Percentiles rank a stretch among this genome's conserved stretches.
These are phyloP conservation scores for Leavenworthia alabamica DNA, from an alignment of 345 rosid species.

Conservation along the genomic window DNA sequence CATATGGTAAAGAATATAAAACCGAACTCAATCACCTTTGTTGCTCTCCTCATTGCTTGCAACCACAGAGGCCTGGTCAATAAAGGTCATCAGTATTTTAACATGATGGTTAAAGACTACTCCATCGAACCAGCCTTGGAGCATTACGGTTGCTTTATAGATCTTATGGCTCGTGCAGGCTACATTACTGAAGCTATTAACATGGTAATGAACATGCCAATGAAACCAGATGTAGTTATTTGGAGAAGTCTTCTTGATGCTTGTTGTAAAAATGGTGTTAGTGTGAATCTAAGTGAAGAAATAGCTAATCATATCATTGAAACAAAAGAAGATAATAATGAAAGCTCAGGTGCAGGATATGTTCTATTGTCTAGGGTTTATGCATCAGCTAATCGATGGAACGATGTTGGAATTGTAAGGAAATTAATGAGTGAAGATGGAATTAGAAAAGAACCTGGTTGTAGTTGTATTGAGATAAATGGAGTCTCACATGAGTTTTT, in stretches of 20 bases:
- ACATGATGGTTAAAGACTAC: slow-evolving; percentile 54
- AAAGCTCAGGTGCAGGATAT: slow-evolving; percentile 48
- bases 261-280: slow-evolving; percentile 55
- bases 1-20: slow-evolving; percentile 34
- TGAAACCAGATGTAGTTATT: slow-evolving; percentile 68
- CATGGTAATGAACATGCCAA: slow-evolving; percentile 52
- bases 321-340: slow-evolving; percentile 33
- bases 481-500: slow-evolving; percentile 69
- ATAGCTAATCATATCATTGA: slow-evolving; percentile 48
- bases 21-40: slow-evolving; percentile 61
- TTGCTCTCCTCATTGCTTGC: slow-evolving; percentile 64
- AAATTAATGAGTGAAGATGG: slow-evolving; percentile 66
- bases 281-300: slow-evolving; percentile 57
- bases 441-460: slow-evolving; percentile 69
- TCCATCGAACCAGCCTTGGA: slow-evolving; percentile 58
- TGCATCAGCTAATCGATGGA: slow-evolving; percentile 70
- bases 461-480: slow-evolving; percentile 69
- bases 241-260: slow-evolving; percentile 93
- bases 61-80: slow-evolving; percentile 59
- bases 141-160: slow-evolving; percentile 76
- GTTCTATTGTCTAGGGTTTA: slow-evolving; percentile 70
- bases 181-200: slow-evolving; percentile 55
- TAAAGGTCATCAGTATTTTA: slow-evolving; percentile 51
- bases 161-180: slow-evolving; percentile 73
- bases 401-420: slow-evolving; percentile 62